Conservation (phyloP, 2,329 filamentous ascomycete species). For the Parascedosporium putredinis region DNA sequence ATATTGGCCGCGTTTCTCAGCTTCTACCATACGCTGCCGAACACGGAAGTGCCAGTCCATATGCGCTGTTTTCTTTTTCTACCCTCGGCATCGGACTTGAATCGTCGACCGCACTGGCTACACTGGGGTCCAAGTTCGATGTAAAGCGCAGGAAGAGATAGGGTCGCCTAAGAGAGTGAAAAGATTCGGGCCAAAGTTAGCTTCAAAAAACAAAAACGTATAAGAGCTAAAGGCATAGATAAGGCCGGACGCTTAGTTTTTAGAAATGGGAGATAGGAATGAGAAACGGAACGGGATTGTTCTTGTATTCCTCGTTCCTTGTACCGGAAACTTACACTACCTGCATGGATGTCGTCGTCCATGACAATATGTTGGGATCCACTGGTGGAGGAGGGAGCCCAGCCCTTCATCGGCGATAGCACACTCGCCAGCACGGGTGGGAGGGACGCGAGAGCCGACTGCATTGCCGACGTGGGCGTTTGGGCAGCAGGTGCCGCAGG, state of each 20-base stretch:
- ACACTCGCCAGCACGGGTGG: slow-evolving; percentile 24
- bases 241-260: too few species aligned
- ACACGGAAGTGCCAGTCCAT: slow-evolving; percentile 98
- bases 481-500: slow-evolving; percentile 18
- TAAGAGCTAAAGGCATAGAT: too few species aligned
- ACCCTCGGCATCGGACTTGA: slow-evolving; percentile 65
- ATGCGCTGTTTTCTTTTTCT: slow-evolving; percentile 78
- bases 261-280: too few species aligned
- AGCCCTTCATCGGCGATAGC: slow-evolving; percentile 18
- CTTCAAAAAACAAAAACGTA: background rate
- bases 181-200: background rate
- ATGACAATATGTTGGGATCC: slow-evolving; percentile 22
- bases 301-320: too few species aligned
- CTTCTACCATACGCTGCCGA: slow-evolving; percentile 78
- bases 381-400: slow-evolving; percentile 12
- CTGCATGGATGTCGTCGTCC: slow-evolving; percentile 61
- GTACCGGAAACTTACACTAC: slow-evolving; percentile 53
- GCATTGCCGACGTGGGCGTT: slow-evolving; percentile 12
- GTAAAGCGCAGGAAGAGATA: slow-evolving; percentile 67
- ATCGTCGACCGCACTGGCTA: slow-evolving; percentile 82
- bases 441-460: slow-evolving; percentile 18
- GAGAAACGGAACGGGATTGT: too few species aligned
- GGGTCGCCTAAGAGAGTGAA: slow-evolving; percentile 26
- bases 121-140: slow-evolving; percentile 79
- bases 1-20: slow-evolving; percentile 76